A percentile compares a stretch with the other conserved stretches of the same genome.
Conservation (phyloP, 1,139 yeast species). For the Taphrina confusa region DNA sequence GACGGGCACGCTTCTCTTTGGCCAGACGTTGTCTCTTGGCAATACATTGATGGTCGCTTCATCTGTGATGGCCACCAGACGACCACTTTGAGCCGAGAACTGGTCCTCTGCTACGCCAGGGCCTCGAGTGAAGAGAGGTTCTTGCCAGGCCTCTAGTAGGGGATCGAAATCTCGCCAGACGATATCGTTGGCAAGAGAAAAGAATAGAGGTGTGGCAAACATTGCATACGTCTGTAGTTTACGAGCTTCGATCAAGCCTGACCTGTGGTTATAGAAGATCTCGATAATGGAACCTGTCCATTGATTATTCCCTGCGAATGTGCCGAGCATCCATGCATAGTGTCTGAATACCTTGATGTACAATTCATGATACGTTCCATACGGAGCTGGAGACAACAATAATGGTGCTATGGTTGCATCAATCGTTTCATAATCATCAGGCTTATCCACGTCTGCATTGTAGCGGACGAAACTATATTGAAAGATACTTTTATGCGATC, state of each 20-base stretch:
- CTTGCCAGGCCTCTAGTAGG: conserved; percentile 2
- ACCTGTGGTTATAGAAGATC: conserved; percentile 7
- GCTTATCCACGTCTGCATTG: neutral
- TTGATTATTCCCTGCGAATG: conserved; percentile 5
- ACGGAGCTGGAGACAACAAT: neutral
- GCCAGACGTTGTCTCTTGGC: conserved; percentile 1
- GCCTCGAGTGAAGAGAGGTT: conserved; percentile 2
- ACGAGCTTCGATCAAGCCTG: conserved; percentile 6
- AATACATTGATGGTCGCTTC: neutral
- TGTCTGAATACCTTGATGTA: conserved; percentile 4
- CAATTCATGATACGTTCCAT: conserved; percentile 3
- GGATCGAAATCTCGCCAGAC: conserved; percentile 13
- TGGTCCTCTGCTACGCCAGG: neutral
- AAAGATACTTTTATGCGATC: neutral
- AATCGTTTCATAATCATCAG: neutral
- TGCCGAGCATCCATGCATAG: conserved; percentile 8
- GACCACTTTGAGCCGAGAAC: neutral
- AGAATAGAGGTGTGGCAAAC: neutral
- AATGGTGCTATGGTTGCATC: neutral
- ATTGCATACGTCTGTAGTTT: neutral
- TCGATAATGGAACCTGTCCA: conserved; percentile 16
- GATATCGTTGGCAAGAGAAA: conserved; percentile 1
- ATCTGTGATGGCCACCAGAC: neutral
- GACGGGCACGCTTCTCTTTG: conserved; percentile 1
- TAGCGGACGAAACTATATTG: neutral